Evolutionary conservation across 2,329 filamentous ascomycete genomes (phyloP), one percentile per base, ranked within the genome.

Genomic region (Trichoderma oligosporum): DNA sequence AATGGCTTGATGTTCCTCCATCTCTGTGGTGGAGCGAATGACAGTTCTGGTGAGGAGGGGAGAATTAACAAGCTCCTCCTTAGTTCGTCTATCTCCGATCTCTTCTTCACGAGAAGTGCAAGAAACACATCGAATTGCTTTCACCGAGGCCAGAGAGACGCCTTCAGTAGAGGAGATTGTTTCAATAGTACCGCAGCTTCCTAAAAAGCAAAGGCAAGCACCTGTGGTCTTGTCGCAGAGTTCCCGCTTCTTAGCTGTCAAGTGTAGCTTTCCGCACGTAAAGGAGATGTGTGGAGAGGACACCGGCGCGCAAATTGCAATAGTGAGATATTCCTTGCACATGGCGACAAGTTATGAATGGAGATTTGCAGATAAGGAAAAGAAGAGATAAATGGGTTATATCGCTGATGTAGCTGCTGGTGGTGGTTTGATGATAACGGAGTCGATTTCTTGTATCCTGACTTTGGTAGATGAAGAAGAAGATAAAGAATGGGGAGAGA

Each of bases 191-290:
- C 67, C 66, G 3, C 67, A 69, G 1, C 64, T 66, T 0, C 65
- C 67, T 2, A 67, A 63, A 42, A 56, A 66, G 57, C 66, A 67
- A 6, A 61, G 27, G 5, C 66, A 66, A 1, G 16, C 5, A 0
- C 63, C 63, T 0, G 20, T 36, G 0, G 66, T 63, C 0, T 45
- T 11, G 3, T 46, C 25, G 12, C 67, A 69, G 2, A 63, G 12
- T 1, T 46, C 2, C 0, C 61, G 62, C 0, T 59, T 29, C 1
- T 46, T 18, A 0, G 64, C 65, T 1, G 68, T 33, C 14, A 68
- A 55, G 24, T 69, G 67, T 0, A 69, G 60, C 8, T 63, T 62
- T 1, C 60, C 64, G 11, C 67, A 69, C 11, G 57, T 62, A 25
- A 62, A 66, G 0, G 58, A 51, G 0, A 63, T 47, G 0, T 24